Evolutionary conservation across 1,284 basidiomycete genomes (phyloP), one percentile per base, ranked within the genome.

Genomic region (Cerioporus squamosus): DNA sequence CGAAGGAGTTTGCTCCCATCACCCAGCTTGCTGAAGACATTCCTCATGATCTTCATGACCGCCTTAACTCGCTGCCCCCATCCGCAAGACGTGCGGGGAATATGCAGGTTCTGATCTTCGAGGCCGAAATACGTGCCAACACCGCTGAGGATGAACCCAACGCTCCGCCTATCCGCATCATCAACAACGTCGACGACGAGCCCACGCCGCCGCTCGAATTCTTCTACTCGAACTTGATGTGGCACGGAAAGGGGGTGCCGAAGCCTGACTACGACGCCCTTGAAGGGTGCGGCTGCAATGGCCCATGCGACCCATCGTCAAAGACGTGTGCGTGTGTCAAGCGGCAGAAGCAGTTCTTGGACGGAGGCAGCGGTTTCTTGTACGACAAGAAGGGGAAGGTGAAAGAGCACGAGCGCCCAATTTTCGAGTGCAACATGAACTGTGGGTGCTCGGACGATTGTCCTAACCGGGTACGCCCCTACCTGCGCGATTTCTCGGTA

Each of bases 371-470:
- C 8, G 87, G 87, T 1, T 94, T 93, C 68, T 75, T 83, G 17
- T 95, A 93, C 68, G 82, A 90, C 62, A 72, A 72, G 51, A 78
- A 78, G 55, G 87, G 88, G 10, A 72, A 73, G 23, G 67, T 93
- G 36, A 84, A 81, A 64, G 50, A 64, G 8, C 67, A 74, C 12
- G 79, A 80, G 7, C 83, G 83, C 53, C 88, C 93, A 0, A 87
- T 96, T 36, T 93, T 92, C 68, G 95, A 97, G 72, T 97, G 95
- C 72, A 94, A 95, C 67, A 85, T 84, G 44, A 76, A 86, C 15
- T 97, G 95, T 71, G 80, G 82, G 1, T 97, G 95, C 73, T 85
- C 86, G 3, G 86, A 90, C 1, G 84, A 88, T 44, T 97, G 95
- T 71, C 77, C 75, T 49, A 97, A 97, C 72, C 77, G 94, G 68